Evolutionary conservation across 345 rosid genomes (phyloP).

Genomic region (Excoecaria cochinchinensis): DNA sequence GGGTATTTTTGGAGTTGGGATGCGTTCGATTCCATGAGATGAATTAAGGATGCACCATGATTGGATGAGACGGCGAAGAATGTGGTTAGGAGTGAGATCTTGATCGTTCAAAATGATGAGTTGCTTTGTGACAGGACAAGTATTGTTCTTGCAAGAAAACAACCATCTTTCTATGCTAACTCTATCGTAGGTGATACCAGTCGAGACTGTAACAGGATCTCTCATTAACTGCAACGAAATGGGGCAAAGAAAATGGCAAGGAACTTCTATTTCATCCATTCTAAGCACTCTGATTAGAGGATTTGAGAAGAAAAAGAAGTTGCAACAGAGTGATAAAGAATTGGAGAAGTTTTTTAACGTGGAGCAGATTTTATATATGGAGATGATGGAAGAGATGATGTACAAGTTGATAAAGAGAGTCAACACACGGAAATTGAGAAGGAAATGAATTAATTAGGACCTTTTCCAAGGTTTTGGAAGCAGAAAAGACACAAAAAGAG

Average conservation of each 20-base stretch:
- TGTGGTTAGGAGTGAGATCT: conserved; percentile 75
- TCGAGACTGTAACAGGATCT: conserved; percentile 58
- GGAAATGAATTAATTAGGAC: background rate
- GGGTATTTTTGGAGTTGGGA: conserved; percentile 49
- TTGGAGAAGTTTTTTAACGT: conserved; percentile 1
- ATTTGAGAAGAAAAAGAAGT: background rate
- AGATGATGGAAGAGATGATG: background rate
- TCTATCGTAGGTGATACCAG: conserved; percentile 64
- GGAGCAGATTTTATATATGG: background rate
- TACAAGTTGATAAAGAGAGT: conserved; percentile 20
- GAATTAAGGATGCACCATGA: conserved; percentile 77
- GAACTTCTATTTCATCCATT: conserved; percentile 47
- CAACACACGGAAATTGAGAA: conserved; percentile 38
- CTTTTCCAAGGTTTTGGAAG: conserved; percentile 17
- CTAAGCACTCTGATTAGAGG: background rate
- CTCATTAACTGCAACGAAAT: conserved; percentile 64
- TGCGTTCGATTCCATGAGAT: conserved; percentile 44
- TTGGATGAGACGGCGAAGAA: conserved; percentile 81
- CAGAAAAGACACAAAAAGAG: conserved; percentile 4
- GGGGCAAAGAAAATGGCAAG: conserved; percentile 54
- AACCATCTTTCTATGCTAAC: conserved; percentile 57
- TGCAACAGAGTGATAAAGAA: background rate
- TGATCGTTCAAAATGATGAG: conserved; percentile 22
- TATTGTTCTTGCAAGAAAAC: conserved; percentile 33
- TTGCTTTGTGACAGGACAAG: conserved; percentile 59